Evolutionary conservation across 345 rosid genomes (phyloP).

Genomic region (Erysimum cheiranthoides): DNA sequence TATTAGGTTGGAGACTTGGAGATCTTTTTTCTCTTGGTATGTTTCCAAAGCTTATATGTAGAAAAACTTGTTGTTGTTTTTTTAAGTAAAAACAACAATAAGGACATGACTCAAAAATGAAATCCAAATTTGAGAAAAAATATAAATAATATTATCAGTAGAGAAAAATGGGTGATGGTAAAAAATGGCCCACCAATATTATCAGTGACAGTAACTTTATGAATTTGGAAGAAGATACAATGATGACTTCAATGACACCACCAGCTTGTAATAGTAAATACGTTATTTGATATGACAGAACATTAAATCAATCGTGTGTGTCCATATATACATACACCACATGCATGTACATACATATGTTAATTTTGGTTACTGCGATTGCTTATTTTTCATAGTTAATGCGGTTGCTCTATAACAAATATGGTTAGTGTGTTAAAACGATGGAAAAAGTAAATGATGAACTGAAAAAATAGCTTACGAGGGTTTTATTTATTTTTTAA

Average conservation of each 20-base stretch:
- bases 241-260: conserved; percentile 49
- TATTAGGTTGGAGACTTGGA: conserved; percentile 1
- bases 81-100: no score
- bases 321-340: neutral
- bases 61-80: no score
- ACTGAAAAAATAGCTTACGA: neutral
- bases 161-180: conserved; percentile 17
- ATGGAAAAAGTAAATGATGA: neutral
- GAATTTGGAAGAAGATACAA: conserved; percentile 40
- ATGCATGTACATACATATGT: conserved; percentile 16
- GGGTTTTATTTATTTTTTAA: neutral
- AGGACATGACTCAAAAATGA: no score
- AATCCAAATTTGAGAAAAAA: neutral
- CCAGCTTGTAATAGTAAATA: conserved; percentile 40
- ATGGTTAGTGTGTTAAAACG: neutral
- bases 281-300: conserved; percentile 44
- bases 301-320: conserved; percentile 40
- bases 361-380: neutral
- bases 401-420: neutral
- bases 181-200: conserved; percentile 31
- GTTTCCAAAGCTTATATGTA: neutral
- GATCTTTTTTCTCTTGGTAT: neutral
- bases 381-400: neutral
- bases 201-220: conserved; percentile 45
- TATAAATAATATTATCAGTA: conserved; percentile 2